Percentiles rank a stretch among this genome's conserved stretches.
Conservation (phyloP, 1,139 yeast species). For the Candida anutae region DNA sequence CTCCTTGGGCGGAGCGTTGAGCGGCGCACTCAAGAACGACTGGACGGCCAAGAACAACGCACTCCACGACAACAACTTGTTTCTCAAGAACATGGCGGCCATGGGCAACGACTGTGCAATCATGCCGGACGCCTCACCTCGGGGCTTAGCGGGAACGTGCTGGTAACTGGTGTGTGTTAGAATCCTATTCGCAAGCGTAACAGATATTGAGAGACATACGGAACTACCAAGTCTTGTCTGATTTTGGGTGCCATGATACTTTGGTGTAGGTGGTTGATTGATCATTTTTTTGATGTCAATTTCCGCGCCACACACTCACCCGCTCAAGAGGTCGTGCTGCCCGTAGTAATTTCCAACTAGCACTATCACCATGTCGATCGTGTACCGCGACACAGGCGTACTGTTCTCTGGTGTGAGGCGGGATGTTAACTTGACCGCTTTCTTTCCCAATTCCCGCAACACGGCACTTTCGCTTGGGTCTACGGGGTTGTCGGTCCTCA, state of each 20-base stretch:
- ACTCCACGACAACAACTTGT: slow-evolving; percentile 51
- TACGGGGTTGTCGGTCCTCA: slow-evolving; percentile 27
- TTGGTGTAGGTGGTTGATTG: slow-evolving; percentile 3
- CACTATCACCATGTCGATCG: slow-evolving; percentile 25
- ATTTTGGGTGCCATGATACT: slow-evolving; percentile 26
- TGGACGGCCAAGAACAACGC: slow-evolving; percentile 46
- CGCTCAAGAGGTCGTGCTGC: slow-evolving; percentile 25
- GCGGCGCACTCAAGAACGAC: slow-evolving; percentile 43
- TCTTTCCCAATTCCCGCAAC: slow-evolving; percentile 32
- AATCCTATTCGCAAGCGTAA: not conserved
- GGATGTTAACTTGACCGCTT: slow-evolving; percentile 23
- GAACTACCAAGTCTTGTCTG: slow-evolving; percentile 33
- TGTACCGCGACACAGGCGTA: slow-evolving; percentile 12
- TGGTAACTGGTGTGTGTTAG: slow-evolving; percentile 25
- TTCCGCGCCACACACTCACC: not conserved
- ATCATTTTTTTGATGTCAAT: not conserved
- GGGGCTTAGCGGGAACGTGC: slow-evolving; percentile 44
- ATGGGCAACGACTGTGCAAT: slow-evolving; percentile 57
- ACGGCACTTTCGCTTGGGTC: slow-evolving; percentile 28
- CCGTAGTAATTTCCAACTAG: slow-evolving; percentile 30
- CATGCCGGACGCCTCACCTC: slow-evolving; percentile 36
- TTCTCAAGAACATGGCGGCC: slow-evolving; percentile 59
- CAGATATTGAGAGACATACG: slow-evolving; percentile 18
- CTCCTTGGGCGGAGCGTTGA: slow-evolving; percentile 15
- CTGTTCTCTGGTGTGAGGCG: slow-evolving; percentile 6